Percentiles rank a stretch among this genome's conserved stretches.
phyloP scores from a whole-genome alignment of 345 rosid genomes.

The Boechera retrofracta region DNA sequence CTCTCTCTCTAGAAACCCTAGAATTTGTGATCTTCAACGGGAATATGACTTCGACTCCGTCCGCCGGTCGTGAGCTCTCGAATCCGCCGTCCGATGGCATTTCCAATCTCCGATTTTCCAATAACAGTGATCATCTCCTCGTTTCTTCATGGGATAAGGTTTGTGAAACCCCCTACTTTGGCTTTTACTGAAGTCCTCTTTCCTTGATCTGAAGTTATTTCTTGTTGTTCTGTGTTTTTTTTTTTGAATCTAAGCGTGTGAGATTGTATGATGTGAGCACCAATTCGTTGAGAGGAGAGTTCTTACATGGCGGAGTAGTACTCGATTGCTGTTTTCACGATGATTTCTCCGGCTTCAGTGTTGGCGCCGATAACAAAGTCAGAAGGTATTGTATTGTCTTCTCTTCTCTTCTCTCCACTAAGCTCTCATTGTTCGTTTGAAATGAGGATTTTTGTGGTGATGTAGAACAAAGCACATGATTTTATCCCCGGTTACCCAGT shows the following conservation, averaged over 20 bases:
- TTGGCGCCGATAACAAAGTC: constrained; percentile 75
- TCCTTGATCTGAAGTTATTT: not conserved
- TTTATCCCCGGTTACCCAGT: not conserved
- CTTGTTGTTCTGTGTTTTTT: not conserved
- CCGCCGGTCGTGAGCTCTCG: constrained; percentile 80
- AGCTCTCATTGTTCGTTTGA: not conserved
- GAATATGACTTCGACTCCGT: constrained; percentile 56
- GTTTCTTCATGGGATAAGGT: constrained; percentile 99
- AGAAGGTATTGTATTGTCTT: constrained; percentile 55
- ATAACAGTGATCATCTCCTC: constrained; percentile 93
- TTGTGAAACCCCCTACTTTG: not conserved
- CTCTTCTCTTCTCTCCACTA: not conserved
- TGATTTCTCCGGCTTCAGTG: constrained; percentile 97
- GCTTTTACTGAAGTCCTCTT: not conserved
- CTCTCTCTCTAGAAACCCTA: constrained; percentile 33
- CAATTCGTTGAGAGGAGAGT: constrained; percentile 79
- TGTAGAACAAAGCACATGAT: not conserved
- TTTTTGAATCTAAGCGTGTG: constrained; percentile 56
- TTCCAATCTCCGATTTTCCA: constrained; percentile 94
- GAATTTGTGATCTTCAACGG: constrained; percentile 22
- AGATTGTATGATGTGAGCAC: constrained; percentile 87
- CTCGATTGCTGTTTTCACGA: constrained; percentile 99
- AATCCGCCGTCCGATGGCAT: constrained; percentile 93
- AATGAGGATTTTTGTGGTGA: constrained; percentile 9
- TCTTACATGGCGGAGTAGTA: constrained; percentile 90